Percentiles rank a stretch among this genome's conserved stretches.
Evolutionary conservation across 495 filamentous ascomycete genomes (phyloP).

Genomic region (Penicillium daleae): DNA sequence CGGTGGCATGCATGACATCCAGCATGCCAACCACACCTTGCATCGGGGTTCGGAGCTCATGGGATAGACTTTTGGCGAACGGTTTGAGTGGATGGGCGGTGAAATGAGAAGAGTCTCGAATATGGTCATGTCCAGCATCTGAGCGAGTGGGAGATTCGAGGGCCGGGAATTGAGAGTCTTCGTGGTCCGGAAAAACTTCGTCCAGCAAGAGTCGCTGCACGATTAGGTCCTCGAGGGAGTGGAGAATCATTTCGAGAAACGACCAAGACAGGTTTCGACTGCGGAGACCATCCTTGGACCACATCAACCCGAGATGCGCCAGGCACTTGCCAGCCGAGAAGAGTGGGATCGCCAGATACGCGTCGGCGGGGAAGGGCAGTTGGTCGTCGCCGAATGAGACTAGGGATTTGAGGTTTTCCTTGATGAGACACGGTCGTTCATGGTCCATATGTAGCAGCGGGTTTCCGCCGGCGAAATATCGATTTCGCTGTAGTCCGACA

Average conservation of each 20-base stretch:
- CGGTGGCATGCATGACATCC: slow-evolving; percentile 82
- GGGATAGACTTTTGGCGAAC: slow-evolving; percentile 77
- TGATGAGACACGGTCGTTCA: slow-evolving; percentile 74
- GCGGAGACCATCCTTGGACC: slow-evolving; percentile 64
- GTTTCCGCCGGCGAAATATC: slow-evolving; percentile 67
- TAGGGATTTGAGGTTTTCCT: slow-evolving; percentile 62
- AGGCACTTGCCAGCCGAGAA: slow-evolving; percentile 72
- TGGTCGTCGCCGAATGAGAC: slow-evolving; percentile 63
- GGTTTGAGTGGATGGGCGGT: slow-evolving; percentile 72
- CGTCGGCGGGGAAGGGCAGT: slow-evolving; percentile 65
- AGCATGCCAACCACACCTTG: slow-evolving; percentile 86
- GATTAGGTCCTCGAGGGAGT: slow-evolving; percentile 76
- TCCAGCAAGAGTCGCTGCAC: slow-evolving; percentile 53
- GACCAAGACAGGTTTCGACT: slow-evolving; percentile 66
- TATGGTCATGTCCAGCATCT: slow-evolving; percentile 23
- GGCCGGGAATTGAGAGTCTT: slow-evolving; percentile 12
- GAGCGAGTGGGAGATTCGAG: slow-evolving; percentile 41
- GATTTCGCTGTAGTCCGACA: slow-evolving; percentile 58
- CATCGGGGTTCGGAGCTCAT: slow-evolving; percentile 83
- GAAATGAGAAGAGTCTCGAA: slow-evolving; percentile 35
- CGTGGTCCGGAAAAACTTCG: slow-evolving; percentile 14
- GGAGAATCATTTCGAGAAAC: slow-evolving; percentile 72
- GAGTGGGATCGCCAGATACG: slow-evolving; percentile 73
- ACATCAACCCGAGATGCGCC: slow-evolving; percentile 77
- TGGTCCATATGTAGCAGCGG: slow-evolving; percentile 72